Evolutionary conservation across 2,329 filamentous ascomycete genomes (phyloP).

Genomic region (Kalaharituber pfeilii): DNA sequence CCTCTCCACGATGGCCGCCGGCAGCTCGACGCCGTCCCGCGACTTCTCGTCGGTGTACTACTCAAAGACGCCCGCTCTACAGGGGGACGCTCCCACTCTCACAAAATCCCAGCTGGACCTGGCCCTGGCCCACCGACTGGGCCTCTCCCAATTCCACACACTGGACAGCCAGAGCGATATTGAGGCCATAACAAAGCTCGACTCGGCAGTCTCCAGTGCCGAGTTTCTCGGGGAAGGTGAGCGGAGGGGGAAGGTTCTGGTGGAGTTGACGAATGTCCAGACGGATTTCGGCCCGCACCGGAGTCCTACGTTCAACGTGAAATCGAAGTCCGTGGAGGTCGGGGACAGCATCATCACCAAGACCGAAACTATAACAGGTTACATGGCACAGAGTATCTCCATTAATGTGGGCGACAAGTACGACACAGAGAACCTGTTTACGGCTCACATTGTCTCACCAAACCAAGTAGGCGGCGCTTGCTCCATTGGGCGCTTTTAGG

Average conservation of each 20-base stretch:
- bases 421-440: too few species aligned
- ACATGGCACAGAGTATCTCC: too few species aligned
- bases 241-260: neutral
- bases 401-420: too few species aligned
- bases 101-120: neutral
- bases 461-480: too few species aligned
- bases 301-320: neutral
- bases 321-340: neutral
- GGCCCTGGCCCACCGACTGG: constrained; percentile 10
- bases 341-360: neutral
- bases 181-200: neutral
- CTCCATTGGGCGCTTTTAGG: too few species aligned
- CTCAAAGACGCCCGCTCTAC: constrained; percentile 9
- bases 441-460: too few species aligned
- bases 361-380: too few species aligned
- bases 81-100: constrained; percentile 4
- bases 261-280: neutral
- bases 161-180: neutral
- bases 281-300: neutral
- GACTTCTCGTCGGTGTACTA: constrained; percentile 4
- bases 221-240: neutral
- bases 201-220: neutral
- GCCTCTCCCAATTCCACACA: constrained; percentile 13
- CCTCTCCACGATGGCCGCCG: constrained; percentile 11
- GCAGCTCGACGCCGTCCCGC: constrained; percentile 2